phyloP scores from a whole-genome alignment of 1,284 basidiomycete genomes.

The Microbotryomycetes sp. region DNA sequence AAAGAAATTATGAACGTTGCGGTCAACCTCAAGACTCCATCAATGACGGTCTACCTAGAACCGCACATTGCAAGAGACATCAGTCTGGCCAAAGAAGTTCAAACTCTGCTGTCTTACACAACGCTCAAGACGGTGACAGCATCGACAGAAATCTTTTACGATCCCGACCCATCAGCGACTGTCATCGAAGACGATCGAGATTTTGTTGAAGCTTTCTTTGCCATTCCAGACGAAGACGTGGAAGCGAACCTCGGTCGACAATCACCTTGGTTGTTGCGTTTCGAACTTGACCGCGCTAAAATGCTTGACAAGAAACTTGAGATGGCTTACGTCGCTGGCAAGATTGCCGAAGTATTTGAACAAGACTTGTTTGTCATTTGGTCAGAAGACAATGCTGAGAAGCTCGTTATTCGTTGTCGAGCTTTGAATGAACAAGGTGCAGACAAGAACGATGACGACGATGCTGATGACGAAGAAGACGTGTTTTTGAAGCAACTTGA shows the following conservation, averaged over 20 bases:
- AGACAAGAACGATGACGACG: slow-evolving; percentile 61
- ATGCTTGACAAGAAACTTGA: slow-evolving; percentile 96
- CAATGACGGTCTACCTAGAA: slow-evolving; percentile 80
- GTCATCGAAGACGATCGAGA: slow-evolving; percentile 93
- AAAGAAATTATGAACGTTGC: slow-evolving; percentile 99
- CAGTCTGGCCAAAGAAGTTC: slow-evolving; percentile 71
- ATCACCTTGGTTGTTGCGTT: slow-evolving; percentile 94
- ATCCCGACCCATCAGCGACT: slow-evolving; percentile 84
- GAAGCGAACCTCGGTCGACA: slow-evolving; percentile 84
- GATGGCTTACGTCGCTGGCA: slow-evolving; percentile 91
- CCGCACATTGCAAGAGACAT: slow-evolving; percentile 60
- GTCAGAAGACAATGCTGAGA: slow-evolving; percentile 97
- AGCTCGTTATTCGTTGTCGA: slow-evolving; percentile 94
- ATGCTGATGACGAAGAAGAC: slow-evolving; percentile 95
- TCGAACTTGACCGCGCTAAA: slow-evolving; percentile 92
- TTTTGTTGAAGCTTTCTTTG: slow-evolving; percentile 99
- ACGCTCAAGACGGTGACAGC: slow-evolving; percentile 91
- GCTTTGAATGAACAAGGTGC: slow-evolving; percentile 48
- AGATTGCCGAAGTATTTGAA: slow-evolving; percentile 91
- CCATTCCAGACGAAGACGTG: slow-evolving; percentile 95
- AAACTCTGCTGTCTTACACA: slow-evolving; percentile 89
- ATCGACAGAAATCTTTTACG: slow-evolving; percentile 97
- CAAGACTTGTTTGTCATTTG: slow-evolving; percentile 96
- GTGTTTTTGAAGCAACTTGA: slow-evolving; percentile 94
- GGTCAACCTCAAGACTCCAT: slow-evolving; percentile 96